Percentiles rank a stretch among this genome's conserved stretches.
Evolutionary conservation across 805 yeast genomes (phyloP).

Genomic region (Nakazawaea pomicola): DNA sequence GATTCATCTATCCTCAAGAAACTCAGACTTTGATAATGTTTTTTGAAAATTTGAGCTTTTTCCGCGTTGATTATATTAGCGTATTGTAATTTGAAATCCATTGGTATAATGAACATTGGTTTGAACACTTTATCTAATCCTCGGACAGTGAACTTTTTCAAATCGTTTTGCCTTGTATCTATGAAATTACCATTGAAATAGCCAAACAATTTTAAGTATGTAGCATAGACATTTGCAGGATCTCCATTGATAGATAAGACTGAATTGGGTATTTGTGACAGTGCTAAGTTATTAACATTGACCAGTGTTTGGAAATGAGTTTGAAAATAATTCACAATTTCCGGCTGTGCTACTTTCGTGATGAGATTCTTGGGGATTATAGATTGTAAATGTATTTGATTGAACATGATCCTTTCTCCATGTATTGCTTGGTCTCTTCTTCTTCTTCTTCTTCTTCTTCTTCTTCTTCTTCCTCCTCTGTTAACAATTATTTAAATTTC

Average conservation of each 20-base stretch:
- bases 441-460: too few relatives aligned
- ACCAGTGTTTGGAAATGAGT: background rate
- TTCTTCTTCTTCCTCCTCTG: too few relatives aligned
- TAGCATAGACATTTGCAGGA: background rate
- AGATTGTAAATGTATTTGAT: background rate
- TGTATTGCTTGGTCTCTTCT: too few relatives aligned
- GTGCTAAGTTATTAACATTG: background rate
- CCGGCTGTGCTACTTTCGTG: background rate
- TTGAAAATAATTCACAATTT: background rate
- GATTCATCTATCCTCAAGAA: background rate
- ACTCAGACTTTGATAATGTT: background rate
- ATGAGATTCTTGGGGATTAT: background rate
- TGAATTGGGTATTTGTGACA: conserved; percentile 1
- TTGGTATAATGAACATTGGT: conserved; percentile 5
- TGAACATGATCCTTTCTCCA: too few relatives aligned
- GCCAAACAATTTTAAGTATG: background rate
- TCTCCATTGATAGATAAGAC: background rate
- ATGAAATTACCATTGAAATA: conserved; percentile 4
- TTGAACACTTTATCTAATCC: conserved; percentile 6
- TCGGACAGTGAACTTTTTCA: background rate
- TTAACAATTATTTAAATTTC: too few relatives aligned
- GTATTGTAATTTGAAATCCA: background rate
- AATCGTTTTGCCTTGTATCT: background rate
- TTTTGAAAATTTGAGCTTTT: background rate
- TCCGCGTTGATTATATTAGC: background rate